phyloP scores from a whole-genome alignment of 2,329 filamentous ascomycete genomes.

The Penicillium frequentans region DNA sequence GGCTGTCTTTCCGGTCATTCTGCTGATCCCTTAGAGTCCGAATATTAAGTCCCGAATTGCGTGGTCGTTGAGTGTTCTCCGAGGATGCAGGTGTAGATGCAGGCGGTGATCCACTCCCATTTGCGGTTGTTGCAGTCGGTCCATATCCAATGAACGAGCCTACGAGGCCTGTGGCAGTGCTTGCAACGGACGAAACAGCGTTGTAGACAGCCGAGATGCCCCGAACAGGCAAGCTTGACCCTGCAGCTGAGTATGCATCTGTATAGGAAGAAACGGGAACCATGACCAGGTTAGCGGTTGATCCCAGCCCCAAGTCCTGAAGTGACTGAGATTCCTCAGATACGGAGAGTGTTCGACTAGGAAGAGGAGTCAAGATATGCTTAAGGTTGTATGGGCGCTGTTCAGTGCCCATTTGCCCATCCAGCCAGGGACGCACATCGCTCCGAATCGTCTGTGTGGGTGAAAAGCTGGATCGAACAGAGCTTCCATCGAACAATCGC shows the following conservation, averaged over 20 bases:
- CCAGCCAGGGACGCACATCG: conserved; percentile 77
- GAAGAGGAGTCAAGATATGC: conserved; percentile 74
- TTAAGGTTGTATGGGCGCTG: conserved; percentile 76
- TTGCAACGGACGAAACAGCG: conserved; percentile 45
- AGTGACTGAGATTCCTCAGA: conserved; percentile 72
- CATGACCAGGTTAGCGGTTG: conserved; percentile 80
- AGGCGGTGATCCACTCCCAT: conserved; percentile 8
- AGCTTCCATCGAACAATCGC: conserved; percentile 80
- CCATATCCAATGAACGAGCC: conserved; percentile 47
- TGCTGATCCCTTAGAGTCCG: conserved; percentile 57
- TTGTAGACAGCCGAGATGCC: conserved; percentile 44
- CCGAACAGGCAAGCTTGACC: conserved; percentile 40
- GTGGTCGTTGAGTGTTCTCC: conserved; percentile 13
- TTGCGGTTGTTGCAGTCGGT: conserved; percentile 14
- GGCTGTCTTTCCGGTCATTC: conserved; percentile 58
- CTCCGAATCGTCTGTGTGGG: conserved; percentile 60
- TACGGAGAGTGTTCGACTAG: conserved; percentile 71
- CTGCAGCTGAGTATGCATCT: conserved; percentile 55
- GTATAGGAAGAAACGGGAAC: conserved; percentile 66
- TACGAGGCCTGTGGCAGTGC: conserved; percentile 43
- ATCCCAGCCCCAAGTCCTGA: conserved; percentile 68
- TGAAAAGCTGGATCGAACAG: conserved; percentile 70
- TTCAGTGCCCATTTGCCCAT: conserved; percentile 59
- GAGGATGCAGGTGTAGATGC: conserved; percentile 1
- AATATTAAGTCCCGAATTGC: conserved; percentile 39